A percentile compares a stretch with the other conserved stretches of the same genome.
Conservation (phyloP, 257 asterid species). For the Fraxinus pennsylvanica region DNA sequence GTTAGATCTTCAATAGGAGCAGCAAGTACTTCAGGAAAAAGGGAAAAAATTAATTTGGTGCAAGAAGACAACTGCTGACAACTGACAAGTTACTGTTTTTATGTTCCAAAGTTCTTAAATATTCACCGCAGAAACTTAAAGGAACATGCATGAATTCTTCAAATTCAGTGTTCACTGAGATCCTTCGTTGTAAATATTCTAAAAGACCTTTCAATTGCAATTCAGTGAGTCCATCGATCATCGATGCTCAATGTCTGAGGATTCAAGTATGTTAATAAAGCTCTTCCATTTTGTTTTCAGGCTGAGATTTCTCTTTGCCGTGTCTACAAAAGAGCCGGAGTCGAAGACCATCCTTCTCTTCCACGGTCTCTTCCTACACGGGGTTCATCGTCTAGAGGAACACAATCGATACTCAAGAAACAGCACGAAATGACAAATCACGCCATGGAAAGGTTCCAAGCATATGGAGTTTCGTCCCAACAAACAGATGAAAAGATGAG, state of each 20-base stretch:
- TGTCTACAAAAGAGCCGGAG: slow-evolving; percentile 88
- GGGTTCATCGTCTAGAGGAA: slow-evolving; percentile 34
- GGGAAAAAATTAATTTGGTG: background rate
- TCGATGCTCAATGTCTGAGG: background rate
- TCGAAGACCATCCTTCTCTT: slow-evolving; percentile 81
- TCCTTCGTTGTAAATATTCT: background rate
- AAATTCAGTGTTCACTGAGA: slow-evolving; percentile 17
- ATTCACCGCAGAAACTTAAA: slow-evolving; percentile 20
- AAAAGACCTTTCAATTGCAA: slow-evolving; percentile 18
- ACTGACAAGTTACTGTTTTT: background rate
- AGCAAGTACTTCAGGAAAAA: background rate
- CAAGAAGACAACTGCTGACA: slow-evolving; percentile 27
- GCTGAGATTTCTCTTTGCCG: slow-evolving; percentile 95
- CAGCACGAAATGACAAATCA: slow-evolving; percentile 6
- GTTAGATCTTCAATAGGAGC: background rate
- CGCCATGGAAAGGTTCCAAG: slow-evolving; percentile 25
- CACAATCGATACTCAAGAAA: slow-evolving; percentile 24
- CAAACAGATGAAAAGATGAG: slow-evolving; percentile 38
- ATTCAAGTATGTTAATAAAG: background rate
- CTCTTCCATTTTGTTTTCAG: slow-evolving; percentile 34
- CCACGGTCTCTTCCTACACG: slow-evolving; percentile 63
- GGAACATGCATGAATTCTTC: slow-evolving; percentile 22
- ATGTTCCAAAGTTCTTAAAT: slow-evolving; percentile 11
- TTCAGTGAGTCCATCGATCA: background rate
- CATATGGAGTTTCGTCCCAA: slow-evolving; percentile 24